Conservation (phyloP, 768 basidiomycete species). For the Lactifluus subvellereus region DNA sequence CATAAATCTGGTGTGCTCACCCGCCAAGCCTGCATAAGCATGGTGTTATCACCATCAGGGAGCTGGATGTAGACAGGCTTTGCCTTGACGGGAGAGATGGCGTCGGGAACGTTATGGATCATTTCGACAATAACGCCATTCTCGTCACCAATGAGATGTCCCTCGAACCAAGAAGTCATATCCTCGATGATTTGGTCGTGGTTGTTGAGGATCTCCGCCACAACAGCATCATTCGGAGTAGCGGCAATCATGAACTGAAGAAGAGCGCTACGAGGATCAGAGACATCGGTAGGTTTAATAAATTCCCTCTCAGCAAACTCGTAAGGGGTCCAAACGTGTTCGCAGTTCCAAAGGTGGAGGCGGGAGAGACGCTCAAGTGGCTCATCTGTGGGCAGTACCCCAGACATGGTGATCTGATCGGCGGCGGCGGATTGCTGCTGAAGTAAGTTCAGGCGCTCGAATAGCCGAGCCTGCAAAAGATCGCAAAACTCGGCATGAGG, state of each 20-base stretch:
- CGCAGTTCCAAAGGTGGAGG: slow-evolving; percentile 54
- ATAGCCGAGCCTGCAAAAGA: slow-evolving; percentile 36
- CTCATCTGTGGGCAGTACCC: slow-evolving; percentile 24
- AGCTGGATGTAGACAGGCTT: slow-evolving; percentile 78
- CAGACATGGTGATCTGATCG: slow-evolving; percentile 34
- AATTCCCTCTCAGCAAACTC: slow-evolving; percentile 30
- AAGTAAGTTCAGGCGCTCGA: slow-evolving; percentile 30
- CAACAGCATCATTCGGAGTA: slow-evolving; percentile 46
- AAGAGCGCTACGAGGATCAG: slow-evolving; percentile 49
- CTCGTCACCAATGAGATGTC: slow-evolving; percentile 43
- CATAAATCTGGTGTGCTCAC: slow-evolving; percentile 32
- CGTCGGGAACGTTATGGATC: slow-evolving; percentile 63
- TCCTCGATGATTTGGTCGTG: slow-evolving; percentile 45
- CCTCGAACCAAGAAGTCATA: slow-evolving; percentile 41
- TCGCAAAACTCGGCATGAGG: slow-evolving; percentile 53
- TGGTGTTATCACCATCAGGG: slow-evolving; percentile 52
- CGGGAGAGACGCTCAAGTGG: slow-evolving; percentile 37
- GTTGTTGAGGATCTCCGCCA: slow-evolving; percentile 44
- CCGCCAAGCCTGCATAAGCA: slow-evolving; percentile 80
- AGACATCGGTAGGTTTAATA: slow-evolving; percentile 9
- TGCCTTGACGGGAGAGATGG: slow-evolving; percentile 77
- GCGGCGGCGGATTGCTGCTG: slow-evolving; percentile 26
- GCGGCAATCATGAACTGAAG: slow-evolving; percentile 77
- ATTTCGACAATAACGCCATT: slow-evolving; percentile 37
- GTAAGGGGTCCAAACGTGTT: slow-evolving; percentile 39